Base-by-base conservation (phyloP, 768 basidiomycete genomes). In the Boletus huronensis region DNA sequence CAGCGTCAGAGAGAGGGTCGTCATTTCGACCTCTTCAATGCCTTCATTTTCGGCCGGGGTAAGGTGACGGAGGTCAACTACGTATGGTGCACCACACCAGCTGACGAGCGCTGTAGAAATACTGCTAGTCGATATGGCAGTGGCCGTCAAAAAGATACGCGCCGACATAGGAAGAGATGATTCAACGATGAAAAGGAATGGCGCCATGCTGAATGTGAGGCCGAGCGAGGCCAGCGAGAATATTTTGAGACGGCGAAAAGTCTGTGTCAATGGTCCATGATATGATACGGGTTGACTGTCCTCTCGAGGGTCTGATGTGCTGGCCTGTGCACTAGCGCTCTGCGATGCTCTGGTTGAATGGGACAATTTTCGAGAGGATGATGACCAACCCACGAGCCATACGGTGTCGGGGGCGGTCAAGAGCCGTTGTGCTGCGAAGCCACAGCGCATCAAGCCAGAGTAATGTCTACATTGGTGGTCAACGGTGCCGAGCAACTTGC, bases 131-230 rank as follows among this genome's bases (percentile, higher is more conserved):
- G 79, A 79, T 54, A 94, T 59, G 3, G 91, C 92, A 8, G 85
- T 84, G 10, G 74, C 73, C 1, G 85, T 87, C 31, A 95, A 75
- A 14, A 81, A 82, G 25, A 81, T 64, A 21, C 91, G 83, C 0
- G 87, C 93, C 17, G 78, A 76, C 38, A 80, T 62, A 0, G 93
- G 90, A 7, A 94, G 78, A 23, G 80, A 79, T 5, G 90, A 87
- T 56, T 93, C 90, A 60, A 94, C 77, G 49, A 90, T 66, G 70
- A 94, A 88, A 57, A 94, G 82, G 72, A 94, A 84, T 1, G 93
- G 93, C 2, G 88, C 76, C 61, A 94, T 75, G 5, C 81, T 77
- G 54, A 77, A 71, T 10, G 89, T 85, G 46, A 91, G 78, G 3
- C 78, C 77, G 44, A 94, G 79, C 0, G 92, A 92, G 23, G 84